Evolutionary conservation across 306 rosid genomes (phyloP).

Genomic region (Quercus mongolica): DNA sequence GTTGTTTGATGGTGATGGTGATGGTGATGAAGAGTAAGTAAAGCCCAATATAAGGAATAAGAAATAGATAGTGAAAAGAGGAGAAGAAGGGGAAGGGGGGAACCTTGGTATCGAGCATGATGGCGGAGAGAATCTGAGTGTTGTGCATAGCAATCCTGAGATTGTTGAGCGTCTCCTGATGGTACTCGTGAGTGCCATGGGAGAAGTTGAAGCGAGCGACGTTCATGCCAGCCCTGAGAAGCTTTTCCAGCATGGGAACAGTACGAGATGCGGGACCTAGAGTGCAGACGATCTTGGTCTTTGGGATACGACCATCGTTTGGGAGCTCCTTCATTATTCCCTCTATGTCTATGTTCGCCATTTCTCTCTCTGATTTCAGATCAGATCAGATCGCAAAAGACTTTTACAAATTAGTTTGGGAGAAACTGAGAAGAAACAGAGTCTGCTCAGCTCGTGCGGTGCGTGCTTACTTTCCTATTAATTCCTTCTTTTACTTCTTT

Average conservation of each 20-base stretch:
- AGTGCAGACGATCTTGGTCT: constrained; percentile 91
- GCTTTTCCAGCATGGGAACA: constrained; percentile 73
- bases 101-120: constrained; percentile 97
- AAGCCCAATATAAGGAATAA: too few relatives aligned
- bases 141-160: constrained; percentile 82
- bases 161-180: constrained; percentile 81
- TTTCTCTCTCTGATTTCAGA: neutral
- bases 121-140: constrained; percentile 77
- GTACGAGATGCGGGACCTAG: constrained; percentile 88
- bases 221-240: constrained; percentile 89
- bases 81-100: neutral
- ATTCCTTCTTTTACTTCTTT: too few relatives aligned
- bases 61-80: neutral
- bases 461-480: too few relatives aligned
- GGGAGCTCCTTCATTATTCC: constrained; percentile 77
- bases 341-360: constrained; percentile 85
- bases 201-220: constrained; percentile 95
- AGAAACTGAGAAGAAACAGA: too few relatives aligned
- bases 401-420: too few relatives aligned
- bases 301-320: constrained; percentile 67
- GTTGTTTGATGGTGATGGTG: too few relatives aligned
- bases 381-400: too few relatives aligned
- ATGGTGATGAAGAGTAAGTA: too few relatives aligned
- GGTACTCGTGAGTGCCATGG: constrained; percentile 88
- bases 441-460: too few relatives aligned